Conservation (phyloP, 495 filamentous ascomycete species). For the Penicillium salamii region DNA sequence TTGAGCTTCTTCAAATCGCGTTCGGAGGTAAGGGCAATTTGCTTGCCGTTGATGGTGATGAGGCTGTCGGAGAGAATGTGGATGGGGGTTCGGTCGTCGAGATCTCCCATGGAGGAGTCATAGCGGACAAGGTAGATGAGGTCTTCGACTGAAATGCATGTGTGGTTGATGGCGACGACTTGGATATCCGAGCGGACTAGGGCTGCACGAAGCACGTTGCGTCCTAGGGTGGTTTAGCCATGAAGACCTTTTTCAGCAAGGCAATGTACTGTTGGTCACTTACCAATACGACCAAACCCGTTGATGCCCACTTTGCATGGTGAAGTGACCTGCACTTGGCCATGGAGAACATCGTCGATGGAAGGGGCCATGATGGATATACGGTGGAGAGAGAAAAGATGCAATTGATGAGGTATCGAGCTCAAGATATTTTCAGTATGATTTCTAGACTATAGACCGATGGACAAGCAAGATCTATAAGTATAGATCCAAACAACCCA, state of each 20-base stretch:
- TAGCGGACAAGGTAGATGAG: conserved; percentile 39
- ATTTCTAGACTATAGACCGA: conserved; percentile 2
- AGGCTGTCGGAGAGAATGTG: conserved; percentile 25
- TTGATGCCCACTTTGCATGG: conserved; percentile 32
- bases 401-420: not conserved
- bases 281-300: conserved; percentile 35
- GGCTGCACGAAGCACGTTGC: conserved; percentile 36
- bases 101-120: conserved; percentile 33
- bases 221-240: conserved; percentile 13
- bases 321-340: conserved; percentile 8
- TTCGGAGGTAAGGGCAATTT: conserved; percentile 33
- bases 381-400: not conserved
- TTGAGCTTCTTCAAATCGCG: conserved; percentile 34
- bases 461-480: conserved; percentile 15
- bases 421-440: not conserved
- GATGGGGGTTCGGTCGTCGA: conserved; percentile 26
- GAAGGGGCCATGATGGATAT: conserved; percentile 25
- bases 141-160: conserved; percentile 31
- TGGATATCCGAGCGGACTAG: conserved; percentile 30
- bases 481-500: conserved; percentile 10
- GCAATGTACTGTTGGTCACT: not conserved
- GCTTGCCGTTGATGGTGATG: conserved; percentile 24
- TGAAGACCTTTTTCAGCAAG: too few species aligned
- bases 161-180: conserved; percentile 37
- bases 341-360: conserved; percentile 22